Percentiles rank a stretch among this genome's conserved stretches.
Conservation (phyloP, 495 filamentous ascomycete species). For the Apiosordaria backusii region DNA sequence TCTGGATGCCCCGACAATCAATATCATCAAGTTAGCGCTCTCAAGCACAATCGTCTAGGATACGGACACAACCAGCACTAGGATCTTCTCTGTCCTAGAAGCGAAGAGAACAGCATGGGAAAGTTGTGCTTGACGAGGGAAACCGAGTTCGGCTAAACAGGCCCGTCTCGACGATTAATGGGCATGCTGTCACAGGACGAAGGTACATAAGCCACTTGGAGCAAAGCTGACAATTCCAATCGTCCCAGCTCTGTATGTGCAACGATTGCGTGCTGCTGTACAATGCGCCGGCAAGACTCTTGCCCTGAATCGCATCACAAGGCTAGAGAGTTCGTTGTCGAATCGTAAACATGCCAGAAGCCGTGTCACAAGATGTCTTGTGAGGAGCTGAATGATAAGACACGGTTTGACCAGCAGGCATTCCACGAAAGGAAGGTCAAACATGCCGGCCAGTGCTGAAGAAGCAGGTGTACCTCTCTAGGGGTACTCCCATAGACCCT, state of each 20-base stretch:
- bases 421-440: constrained; percentile 25
- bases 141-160: not conserved
- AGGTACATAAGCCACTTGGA: not conserved
- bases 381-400: constrained; percentile 8
- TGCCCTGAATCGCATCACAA: not conserved
- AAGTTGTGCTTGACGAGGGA: too few relatives aligned
- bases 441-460: constrained; percentile 2
- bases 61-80: not conserved
- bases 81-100: not conserved
- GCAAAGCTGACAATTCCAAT: not conserved
- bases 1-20: not conserved
- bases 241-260: not conserved
- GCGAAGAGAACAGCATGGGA: not conserved
- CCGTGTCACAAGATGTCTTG: constrained; percentile 4
- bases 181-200: not conserved
- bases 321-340: not conserved
- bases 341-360: not conserved
- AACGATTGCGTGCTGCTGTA: not conserved
- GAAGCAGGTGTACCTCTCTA: constrained; percentile 9
- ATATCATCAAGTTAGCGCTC: not conserved
- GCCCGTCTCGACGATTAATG: not conserved
- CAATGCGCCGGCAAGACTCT: not conserved
- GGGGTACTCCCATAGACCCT: not conserved
- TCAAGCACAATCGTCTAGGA: not conserved
- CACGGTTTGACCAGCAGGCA: constrained; percentile 16